Base-by-base conservation (phyloP, 1,284 basidiomycete genomes). In the Rhodotorula sp. region DNA sequence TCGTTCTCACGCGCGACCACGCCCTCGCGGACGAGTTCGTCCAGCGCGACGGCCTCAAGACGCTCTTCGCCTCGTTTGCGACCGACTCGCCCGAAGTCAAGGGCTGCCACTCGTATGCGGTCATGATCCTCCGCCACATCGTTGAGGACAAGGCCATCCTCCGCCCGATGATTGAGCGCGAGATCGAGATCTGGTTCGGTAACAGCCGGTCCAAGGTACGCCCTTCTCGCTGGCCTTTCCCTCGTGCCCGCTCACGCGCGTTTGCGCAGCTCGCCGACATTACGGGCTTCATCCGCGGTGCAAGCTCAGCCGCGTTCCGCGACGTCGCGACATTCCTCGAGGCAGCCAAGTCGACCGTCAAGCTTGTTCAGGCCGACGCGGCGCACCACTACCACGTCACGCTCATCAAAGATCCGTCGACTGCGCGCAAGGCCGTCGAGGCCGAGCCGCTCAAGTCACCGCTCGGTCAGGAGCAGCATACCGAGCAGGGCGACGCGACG, bases 111-210 rank as follows among this genome's bases (percentile, higher is more conserved):
- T 88, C 91, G 0, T 91, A 94, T 80, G 87, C 94, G 60, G 88
- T 90, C 32, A 91, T 92, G 79, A 90, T 98, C 69, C 84, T 97
- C 29, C 90, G 97, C 6, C 96, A 99, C 80, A 83, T 93, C 65
- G 87, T 96, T 64, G 97, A 99, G 82, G 91, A 94, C 75, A 79
- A 85, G 9, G 80, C 83, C 12, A 87, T 87, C 2, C 81, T 98
- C 44, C 86, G 88, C 66, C 84, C 85, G 12, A 86, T 91, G 72
- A 95, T 99, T 88, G 86, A 87, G 36, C 88, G 91, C 72, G 91
- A 94, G 77, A 86, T 98, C 19, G 79, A 80, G 51, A 61, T 68
- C 17, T 81, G 79, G 75, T 76, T 83, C 39, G 70, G 51, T 32
- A 63, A 67, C 41, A 62, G 55, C 4, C 59, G 72, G 17, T 60